phyloP scores from a whole-genome alignment of 306 rosid genomes.

The Dryas alaskensis region DNA sequence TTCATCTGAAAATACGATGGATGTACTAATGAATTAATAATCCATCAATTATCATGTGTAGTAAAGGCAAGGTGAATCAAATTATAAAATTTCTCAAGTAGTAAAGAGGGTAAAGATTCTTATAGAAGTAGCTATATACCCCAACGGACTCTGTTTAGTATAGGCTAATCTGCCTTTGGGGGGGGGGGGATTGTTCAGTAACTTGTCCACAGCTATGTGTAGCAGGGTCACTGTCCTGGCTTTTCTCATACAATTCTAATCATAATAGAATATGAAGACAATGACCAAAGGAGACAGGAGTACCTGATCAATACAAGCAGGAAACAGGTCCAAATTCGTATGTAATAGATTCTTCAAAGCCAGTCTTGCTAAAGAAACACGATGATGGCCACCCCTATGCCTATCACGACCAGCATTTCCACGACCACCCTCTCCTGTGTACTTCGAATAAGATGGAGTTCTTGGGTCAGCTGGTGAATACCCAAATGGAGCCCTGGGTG shows the following conservation, averaged over 20 bases:
- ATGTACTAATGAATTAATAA: neutral
- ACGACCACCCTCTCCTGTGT: slow-evolving; percentile 76
- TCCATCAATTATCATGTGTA: neutral
- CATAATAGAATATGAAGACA: neutral
- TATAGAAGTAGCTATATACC: neutral
- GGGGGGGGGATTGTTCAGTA: neutral
- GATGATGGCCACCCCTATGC: slow-evolving; percentile 81
- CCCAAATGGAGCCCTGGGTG: slow-evolving; percentile 96
- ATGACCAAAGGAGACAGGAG: slow-evolving; percentile 17
- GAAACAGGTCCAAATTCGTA: slow-evolving; percentile 95
- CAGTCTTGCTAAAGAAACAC: slow-evolving; percentile 83
- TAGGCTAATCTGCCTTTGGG: neutral
- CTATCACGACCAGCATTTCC: slow-evolving; percentile 89
- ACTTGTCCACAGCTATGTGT: neutral
- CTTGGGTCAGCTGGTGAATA: slow-evolving; percentile 98
- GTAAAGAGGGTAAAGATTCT: neutral
- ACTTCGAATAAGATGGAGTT: slow-evolving; percentile 94
- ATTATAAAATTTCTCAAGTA: neutral
- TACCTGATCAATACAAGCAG: slow-evolving; percentile 99
- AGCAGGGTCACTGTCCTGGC: neutral
- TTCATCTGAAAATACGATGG: neutral
- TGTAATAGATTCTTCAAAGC: slow-evolving; percentile 91
- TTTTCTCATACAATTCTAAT: neutral
- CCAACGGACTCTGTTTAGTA: neutral
- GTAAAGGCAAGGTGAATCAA: neutral